A percentile compares a stretch with the other conserved stretches of the same genome.
Conservation (phyloP, 2,329 filamentous ascomycete species). For the Fusarium neocosmosporiellum region DNA sequence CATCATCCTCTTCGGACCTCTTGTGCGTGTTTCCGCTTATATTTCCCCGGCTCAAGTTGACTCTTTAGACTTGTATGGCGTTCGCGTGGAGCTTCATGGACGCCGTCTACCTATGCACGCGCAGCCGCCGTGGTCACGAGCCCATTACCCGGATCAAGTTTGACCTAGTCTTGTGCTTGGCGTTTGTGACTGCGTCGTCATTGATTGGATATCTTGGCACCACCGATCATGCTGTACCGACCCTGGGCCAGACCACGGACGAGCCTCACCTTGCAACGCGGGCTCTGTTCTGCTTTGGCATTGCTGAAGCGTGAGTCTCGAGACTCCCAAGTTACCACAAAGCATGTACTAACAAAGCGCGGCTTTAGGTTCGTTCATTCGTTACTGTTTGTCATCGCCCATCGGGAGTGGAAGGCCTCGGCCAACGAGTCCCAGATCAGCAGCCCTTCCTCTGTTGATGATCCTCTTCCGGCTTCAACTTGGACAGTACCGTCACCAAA, state of each 20-base stretch:
- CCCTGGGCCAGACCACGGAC: slow-evolving; percentile 12
- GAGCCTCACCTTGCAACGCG: slow-evolving; percentile 20
- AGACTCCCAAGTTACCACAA: no score
- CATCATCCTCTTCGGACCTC: slow-evolving; percentile 10
- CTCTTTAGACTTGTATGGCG: slow-evolving; percentile 2
- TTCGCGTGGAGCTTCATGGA: slow-evolving; percentile 14
- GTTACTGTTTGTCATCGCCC: slow-evolving; percentile 12
- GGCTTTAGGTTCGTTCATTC: slow-evolving; percentile 11
- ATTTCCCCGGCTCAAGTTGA: not conserved
- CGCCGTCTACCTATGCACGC: slow-evolving; percentile 11
- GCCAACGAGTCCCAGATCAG: not conserved
- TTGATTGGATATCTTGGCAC: slow-evolving; percentile 8
- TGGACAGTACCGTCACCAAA: not conserved
- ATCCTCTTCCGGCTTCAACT: not conserved
- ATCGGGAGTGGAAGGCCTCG: slow-evolving; percentile 14
- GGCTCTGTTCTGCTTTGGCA: slow-evolving; percentile 23
- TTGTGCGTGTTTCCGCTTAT: not conserved
- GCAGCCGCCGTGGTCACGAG: not conserved
- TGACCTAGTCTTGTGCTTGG: not conserved
- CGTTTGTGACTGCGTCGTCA: slow-evolving; percentile 4
- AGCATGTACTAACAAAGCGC: not conserved
- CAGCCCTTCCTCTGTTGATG: not conserved
- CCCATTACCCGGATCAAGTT: not conserved
- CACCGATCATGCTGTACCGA: slow-evolving; percentile 1
- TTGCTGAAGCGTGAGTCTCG: slow-evolving; percentile 22